phyloP scores from a whole-genome alignment of 129 eudicot species.

The Glebionis coronaria region DNA sequence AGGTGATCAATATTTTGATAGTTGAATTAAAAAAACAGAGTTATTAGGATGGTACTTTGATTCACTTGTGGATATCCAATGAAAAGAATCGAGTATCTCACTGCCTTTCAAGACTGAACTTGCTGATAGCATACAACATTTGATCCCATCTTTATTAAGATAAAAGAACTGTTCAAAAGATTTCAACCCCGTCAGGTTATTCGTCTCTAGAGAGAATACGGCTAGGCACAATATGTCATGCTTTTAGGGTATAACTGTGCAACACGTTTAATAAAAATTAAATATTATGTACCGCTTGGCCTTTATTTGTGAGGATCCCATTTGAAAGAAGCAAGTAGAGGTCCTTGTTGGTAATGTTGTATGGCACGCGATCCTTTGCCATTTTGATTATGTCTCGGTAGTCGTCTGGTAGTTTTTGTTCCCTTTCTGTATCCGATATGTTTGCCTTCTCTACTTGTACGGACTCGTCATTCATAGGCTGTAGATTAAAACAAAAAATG shows the following conservation, averaged over 20 bases:
- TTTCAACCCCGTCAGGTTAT: neutral
- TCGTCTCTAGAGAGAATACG: too few species aligned
- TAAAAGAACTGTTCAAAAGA: slow-evolving; percentile 6
- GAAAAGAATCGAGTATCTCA: slow-evolving; percentile 2
- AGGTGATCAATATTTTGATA: neutral
- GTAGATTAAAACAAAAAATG: neutral
- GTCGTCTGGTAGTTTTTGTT: slow-evolving; percentile 16
- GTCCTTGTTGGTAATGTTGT: slow-evolving; percentile 9
- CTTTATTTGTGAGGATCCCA: slow-evolving; percentile 19
- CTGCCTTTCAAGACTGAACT: neutral
- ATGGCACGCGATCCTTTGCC: slow-evolving; percentile 22
- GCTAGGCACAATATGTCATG: too few species aligned
- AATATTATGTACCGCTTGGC: slow-evolving; percentile 8
- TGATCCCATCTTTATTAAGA: slow-evolving; percentile 20
- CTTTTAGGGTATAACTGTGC: too few species aligned
- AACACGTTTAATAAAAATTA: too few species aligned
- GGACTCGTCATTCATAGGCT: neutral
- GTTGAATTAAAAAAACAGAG: too few species aligned
- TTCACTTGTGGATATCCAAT: slow-evolving; percentile 3
- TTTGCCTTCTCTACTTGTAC: neutral
- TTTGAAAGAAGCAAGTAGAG: slow-evolving; percentile 27
- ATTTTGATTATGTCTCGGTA: slow-evolving; percentile 9
- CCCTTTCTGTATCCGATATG: neutral
- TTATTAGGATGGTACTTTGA: neutral
- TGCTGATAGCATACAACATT: slow-evolving; percentile 22